phyloP scores from a whole-genome alignment of 2,329 filamentous ascomycete species.

The Xylariaceae sp. region DNA sequence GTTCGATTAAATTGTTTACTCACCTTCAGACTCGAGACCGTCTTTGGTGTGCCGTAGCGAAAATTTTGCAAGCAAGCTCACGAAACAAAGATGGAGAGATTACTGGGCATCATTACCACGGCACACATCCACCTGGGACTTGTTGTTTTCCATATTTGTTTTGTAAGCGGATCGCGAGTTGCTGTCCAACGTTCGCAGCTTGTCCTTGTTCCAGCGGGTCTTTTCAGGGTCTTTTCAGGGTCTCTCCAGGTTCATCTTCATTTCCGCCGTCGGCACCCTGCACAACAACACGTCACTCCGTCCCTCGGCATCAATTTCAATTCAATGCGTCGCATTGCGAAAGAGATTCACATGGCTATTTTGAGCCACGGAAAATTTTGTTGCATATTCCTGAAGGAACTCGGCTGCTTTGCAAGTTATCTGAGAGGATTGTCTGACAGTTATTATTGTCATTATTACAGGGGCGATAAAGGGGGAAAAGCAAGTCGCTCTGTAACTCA shows the following conservation, averaged over 20 bases:
- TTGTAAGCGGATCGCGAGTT: slow-evolving; percentile 16
- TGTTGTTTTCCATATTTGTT: slow-evolving; percentile 5
- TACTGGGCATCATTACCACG: background rate
- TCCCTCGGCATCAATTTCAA: slow-evolving; percentile 13
- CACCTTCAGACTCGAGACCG: too few relatives aligned
- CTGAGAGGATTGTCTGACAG: slow-evolving; percentile 29
- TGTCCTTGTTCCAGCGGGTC: slow-evolving; percentile 25
- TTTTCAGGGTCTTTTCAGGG: too few relatives aligned
- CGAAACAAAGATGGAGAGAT: background rate
- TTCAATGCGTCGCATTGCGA: slow-evolving; percentile 13
- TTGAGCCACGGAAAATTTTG: slow-evolving; percentile 17
- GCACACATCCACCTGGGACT: slow-evolving; percentile 13
- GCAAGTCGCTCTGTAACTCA: background rate
- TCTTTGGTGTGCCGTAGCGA: too few relatives aligned
- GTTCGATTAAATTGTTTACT: too few relatives aligned
- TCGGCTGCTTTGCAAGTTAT: slow-evolving; percentile 9
- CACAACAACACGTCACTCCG: slow-evolving; percentile 16
- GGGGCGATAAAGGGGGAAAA: slow-evolving; percentile 24
- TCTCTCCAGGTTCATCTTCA: too few relatives aligned
- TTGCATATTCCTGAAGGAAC: slow-evolving; percentile 14
- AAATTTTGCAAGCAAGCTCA: too few relatives aligned
- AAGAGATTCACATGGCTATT: slow-evolving; percentile 14
- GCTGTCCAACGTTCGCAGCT: slow-evolving; percentile 15
- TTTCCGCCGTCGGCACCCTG: slow-evolving; percentile 22
- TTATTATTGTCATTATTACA: slow-evolving; percentile 23